phyloP scores from a whole-genome alignment of 176 grass and related monocot species.

The Zoysia japonica region DNA sequence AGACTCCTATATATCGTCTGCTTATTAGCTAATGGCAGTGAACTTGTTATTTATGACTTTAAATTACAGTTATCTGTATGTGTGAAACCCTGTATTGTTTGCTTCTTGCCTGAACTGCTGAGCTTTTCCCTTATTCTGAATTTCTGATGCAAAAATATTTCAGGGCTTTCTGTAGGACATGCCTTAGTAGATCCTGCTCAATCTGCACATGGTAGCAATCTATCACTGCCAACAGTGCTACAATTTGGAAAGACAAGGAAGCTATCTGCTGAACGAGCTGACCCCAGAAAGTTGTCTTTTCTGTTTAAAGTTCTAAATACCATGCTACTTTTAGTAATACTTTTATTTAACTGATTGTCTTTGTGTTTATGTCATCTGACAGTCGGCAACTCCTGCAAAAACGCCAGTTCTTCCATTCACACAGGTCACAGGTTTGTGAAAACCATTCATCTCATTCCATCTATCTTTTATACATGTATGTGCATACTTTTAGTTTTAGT shows the following conservation, averaged over 20 bases:
- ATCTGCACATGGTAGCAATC: slow-evolving; percentile 65
- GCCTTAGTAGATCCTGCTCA: slow-evolving; percentile 70
- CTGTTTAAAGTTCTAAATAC: slow-evolving; percentile 35
- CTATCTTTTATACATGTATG: background rate
- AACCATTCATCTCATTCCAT: background rate
- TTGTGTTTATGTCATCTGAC: slow-evolving; percentile 45
- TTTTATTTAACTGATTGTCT: slow-evolving; percentile 29
- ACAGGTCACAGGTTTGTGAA: slow-evolving; percentile 82
- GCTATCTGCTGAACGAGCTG: slow-evolving; percentile 83
- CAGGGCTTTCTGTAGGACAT: slow-evolving; percentile 56
- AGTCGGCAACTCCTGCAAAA: slow-evolving; percentile 93
- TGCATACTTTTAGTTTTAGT: slow-evolving; percentile 15
- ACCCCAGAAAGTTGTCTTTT: slow-evolving; percentile 85
- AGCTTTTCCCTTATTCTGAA: background rate
- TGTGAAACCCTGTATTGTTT: background rate
- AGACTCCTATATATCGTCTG: background rate
- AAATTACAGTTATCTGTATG: background rate
- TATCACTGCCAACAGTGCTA: slow-evolving; percentile 70
- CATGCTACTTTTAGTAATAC: background rate
- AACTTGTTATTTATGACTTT: slow-evolving; percentile 8
- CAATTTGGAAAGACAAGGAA: slow-evolving; percentile 96
- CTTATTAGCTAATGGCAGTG: background rate
- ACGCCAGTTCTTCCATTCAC: slow-evolving; percentile 96
- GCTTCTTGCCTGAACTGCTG: background rate
- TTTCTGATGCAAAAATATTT: slow-evolving; percentile 14